Evolutionary conservation across 805 yeast species (phyloP).

Genomic region (Candida gorgasii): DNA sequence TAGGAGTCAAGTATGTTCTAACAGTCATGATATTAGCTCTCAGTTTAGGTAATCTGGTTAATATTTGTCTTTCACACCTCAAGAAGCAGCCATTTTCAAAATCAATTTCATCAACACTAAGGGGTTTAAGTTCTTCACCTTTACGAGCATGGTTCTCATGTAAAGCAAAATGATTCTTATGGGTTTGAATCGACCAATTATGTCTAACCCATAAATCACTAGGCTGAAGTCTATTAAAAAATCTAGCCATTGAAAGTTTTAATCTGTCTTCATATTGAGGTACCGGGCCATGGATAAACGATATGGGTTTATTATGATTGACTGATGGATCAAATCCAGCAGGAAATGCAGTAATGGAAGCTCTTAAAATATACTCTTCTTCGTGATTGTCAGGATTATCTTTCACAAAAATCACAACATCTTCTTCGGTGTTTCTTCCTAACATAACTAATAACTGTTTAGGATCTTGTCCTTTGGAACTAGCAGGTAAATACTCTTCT

Average conservation of each 20-base stretch:
- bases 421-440: constrained; percentile 57
- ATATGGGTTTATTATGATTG: constrained; percentile 54
- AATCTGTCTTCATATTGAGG: constrained; percentile 63
- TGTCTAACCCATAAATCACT: constrained; percentile 59
- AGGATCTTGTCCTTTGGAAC: constrained; percentile 18
- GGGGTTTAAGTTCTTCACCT: constrained; percentile 26
- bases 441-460: constrained; percentile 23
- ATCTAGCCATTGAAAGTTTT: constrained; percentile 64
- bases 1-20: constrained; percentile 38
- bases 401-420: constrained; percentile 54
- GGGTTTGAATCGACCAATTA: constrained; percentile 73
- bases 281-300: constrained; percentile 68
- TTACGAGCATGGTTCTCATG: constrained; percentile 33
- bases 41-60: constrained; percentile 36
- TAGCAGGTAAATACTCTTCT: constrained; percentile 37
- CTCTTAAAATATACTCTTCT: constrained; percentile 60
- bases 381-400: constrained; percentile 36
- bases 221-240: constrained; percentile 56
- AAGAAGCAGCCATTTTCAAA: constrained; percentile 35
- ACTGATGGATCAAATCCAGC: constrained; percentile 69
- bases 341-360: constrained; percentile 63
- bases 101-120: constrained; percentile 31
- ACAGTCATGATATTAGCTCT: constrained; percentile 39
- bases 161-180: constrained; percentile 35
- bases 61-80: constrained; percentile 38